A percentile compares a stretch with the other conserved stretches of the same genome.
Conservation (phyloP, 371 early-diverging fungal genomes). For the Mortierella sp. region DNA sequence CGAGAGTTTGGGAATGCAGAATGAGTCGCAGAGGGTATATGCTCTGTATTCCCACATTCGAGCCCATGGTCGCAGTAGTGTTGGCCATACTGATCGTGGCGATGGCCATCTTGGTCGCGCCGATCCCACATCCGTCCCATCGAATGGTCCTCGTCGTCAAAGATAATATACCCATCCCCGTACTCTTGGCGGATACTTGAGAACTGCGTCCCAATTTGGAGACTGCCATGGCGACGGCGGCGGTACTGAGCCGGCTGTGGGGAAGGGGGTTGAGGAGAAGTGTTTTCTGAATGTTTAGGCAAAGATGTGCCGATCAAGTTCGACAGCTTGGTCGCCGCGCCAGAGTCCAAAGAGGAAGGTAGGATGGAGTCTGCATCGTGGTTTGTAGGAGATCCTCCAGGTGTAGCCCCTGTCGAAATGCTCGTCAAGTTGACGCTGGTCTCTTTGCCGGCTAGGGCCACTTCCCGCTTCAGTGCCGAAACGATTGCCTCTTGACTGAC, state of each 20-base stretch:
- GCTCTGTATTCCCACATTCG: not conserved
- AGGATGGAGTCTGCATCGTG: not conserved
- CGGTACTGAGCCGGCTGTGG: conserved; percentile 21
- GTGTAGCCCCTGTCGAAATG: not conserved
- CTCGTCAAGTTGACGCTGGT: conserved; percentile 19
- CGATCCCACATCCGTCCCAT: conserved; percentile 12
- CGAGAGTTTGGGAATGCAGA: conserved; percentile 10
- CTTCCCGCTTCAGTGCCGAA: conserved; percentile 31
- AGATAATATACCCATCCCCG: conserved; percentile 38
- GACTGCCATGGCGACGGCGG: conserved; percentile 46
- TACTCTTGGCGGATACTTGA: conserved; percentile 47
- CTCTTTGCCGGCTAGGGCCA: conserved; percentile 22
- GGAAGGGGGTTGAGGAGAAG: not conserved
- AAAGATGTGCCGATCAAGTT: not conserved
- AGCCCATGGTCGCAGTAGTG: not conserved
- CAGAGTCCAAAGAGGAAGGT: not conserved
- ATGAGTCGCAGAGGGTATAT: conserved; percentile 20
- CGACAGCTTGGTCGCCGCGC: not conserved
- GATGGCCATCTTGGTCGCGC: not conserved
- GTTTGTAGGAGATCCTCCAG: not conserved
- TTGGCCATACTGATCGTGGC: not conserved
- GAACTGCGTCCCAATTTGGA: conserved; percentile 35
- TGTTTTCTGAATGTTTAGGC: conserved; percentile 11
- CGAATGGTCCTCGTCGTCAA: conserved; percentile 18
- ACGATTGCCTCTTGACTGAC: conserved; percentile 14